Evolutionary conservation across 805 yeast species (phyloP).

Genomic region (Phaffomyces thermotolerans): DNA sequence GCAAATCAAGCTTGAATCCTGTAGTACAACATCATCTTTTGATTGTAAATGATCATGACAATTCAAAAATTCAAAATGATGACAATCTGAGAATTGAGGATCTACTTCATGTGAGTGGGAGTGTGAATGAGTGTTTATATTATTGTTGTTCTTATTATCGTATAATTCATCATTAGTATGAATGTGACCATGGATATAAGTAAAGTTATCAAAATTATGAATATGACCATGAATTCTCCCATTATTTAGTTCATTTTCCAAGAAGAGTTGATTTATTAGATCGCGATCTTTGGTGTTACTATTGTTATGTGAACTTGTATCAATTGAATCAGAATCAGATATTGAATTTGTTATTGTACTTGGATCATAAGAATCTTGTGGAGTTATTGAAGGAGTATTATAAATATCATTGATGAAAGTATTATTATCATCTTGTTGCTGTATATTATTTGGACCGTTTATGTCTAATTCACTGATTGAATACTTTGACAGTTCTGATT

Average conservation of each 20-base stretch:
- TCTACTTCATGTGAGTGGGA: slow-evolving; percentile 12
- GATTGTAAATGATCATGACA: slow-evolving; percentile 24
- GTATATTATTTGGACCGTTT: background rate
- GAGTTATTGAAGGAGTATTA: background rate
- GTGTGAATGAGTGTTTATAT: background rate
- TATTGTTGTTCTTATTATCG: background rate
- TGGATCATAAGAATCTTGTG: background rate
- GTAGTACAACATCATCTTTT: slow-evolving; percentile 11
- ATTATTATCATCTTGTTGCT: background rate
- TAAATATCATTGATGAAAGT: background rate
- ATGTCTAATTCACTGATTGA: background rate
- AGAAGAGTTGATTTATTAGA: background rate
- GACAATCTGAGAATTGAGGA: slow-evolving; percentile 24
- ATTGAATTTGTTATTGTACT: background rate
- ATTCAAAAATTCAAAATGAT: slow-evolving; percentile 36
- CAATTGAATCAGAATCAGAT: background rate
- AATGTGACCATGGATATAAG: slow-evolving; percentile 63
- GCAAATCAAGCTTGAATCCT: slow-evolving; percentile 14
- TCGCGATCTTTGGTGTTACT: too few species aligned
- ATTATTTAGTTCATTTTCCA: slow-evolving; percentile 20
- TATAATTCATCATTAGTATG: slow-evolving; percentile 32
- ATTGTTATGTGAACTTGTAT: background rate
- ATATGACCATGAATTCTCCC: slow-evolving; percentile 66
- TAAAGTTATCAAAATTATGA: slow-evolving; percentile 52
- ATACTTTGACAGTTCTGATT: slow-evolving; percentile 1